These are phyloP conservation scores for Zizania palustris DNA, from an alignment of 202 grass and related monocot genomes.

Conservation along the genomic window DNA sequence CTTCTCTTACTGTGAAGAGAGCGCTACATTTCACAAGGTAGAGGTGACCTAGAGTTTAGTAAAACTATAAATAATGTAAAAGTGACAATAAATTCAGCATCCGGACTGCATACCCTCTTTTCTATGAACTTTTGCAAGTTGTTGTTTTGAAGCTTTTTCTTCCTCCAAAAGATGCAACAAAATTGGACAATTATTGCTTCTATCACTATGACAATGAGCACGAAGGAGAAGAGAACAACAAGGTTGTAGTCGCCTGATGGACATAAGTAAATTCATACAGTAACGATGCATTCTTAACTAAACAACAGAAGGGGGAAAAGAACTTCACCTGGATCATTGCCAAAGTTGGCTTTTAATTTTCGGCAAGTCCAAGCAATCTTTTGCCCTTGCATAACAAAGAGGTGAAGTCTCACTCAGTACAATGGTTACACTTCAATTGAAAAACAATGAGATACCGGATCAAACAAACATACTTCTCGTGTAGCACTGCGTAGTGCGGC, in stretches of 20 bases:
- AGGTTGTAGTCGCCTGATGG: slow-evolving; percentile 45
- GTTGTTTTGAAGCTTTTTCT: slow-evolving; percentile 70
- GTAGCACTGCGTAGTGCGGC: slow-evolving; percentile 54
- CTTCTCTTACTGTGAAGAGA: slow-evolving; percentile 68
- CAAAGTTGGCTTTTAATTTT: slow-evolving; percentile 49
- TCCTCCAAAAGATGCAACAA: slow-evolving; percentile 82
- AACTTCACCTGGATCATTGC: slow-evolving; percentile 50
- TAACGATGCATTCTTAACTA: slow-evolving; percentile 20
- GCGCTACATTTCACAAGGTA: slow-evolving; percentile 50
- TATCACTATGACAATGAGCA: slow-evolving; percentile 52
- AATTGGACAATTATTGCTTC: slow-evolving; percentile 48
- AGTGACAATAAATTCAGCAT: not conserved
- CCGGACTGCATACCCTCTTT: slow-evolving; percentile 57
- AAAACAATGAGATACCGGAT: slow-evolving; percentile 26
- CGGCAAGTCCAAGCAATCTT: slow-evolving; percentile 60
- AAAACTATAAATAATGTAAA: slow-evolving; percentile 14
- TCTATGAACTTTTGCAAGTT: slow-evolving; percentile 71
- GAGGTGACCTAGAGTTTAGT: slow-evolving; percentile 7
- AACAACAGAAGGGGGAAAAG: not conserved
- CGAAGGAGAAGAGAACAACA: slow-evolving; percentile 54
- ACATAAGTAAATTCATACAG: slow-evolving; percentile 18
- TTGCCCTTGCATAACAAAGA: slow-evolving; percentile 55
- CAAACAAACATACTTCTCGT: slow-evolving; percentile 51
- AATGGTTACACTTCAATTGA: not conserved
- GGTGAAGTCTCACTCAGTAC: slow-evolving; percentile 2